Evolutionary conservation across 352 stramenopile species (phyloP), one percentile per base, ranked within the genome.

Genomic region (Blastocystis sp.): DNA sequence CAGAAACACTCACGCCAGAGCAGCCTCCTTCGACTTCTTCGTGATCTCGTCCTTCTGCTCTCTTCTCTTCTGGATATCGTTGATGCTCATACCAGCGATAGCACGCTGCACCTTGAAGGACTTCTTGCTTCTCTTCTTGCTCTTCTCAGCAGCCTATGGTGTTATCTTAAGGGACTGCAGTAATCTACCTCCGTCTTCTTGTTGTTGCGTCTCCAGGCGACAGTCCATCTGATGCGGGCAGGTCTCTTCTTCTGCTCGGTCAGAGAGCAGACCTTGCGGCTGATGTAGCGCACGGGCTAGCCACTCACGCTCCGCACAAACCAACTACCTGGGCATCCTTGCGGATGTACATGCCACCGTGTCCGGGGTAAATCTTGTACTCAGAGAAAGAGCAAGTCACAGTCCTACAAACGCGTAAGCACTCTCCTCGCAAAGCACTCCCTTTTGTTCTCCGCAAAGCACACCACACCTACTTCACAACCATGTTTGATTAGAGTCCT

Each of bases 211-310:
- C 89, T 65, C 89, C 89, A 90, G 48, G 81, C 89, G 78, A 94
- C 92, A 80, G 97, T 99, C 97, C 97, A 99, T 82, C 97, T 95
- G 89, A 99, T 96, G 92, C 98, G 98, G 65, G 96, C 97, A 54
- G 97, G 94, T 93, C 99, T 99, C 93, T 99, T 99, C 90, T 95
- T 93, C 92, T 99, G 96, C 91, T 98, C 90, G 90, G 98, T 98
- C 68, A 99, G 93, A 89, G 93, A 97, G 93, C 97, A 96, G 91
- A 94, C 95, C 95, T 99, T 99, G 89, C 93, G 92, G 89, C 94
- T 97, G 81, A 98, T 92, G 91, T 98, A 95, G 89, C 93, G 95
- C 91, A 98, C 93, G 78, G 94, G 94, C 91, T 93, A 80, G 11
- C 6, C 0, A 19, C 38, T 28, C 45, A 70, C 9, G 21, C 62